Base-by-base conservation (phyloP, 2,329 filamentous ascomycete species). In the Pseudopyrenochaeta lycopersici region DNA sequence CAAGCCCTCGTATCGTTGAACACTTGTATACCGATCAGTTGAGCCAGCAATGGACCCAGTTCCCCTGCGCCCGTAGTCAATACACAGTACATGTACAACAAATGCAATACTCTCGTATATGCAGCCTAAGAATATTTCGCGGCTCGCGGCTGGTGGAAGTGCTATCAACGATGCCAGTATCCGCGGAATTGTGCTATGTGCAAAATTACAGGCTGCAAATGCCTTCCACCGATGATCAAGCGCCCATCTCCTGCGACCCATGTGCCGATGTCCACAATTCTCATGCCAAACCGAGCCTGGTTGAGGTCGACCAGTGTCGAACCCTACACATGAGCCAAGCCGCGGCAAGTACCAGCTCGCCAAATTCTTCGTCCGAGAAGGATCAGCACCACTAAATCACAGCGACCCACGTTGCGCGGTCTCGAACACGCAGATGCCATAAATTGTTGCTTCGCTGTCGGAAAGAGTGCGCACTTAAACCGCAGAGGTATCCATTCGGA, bases 351-450 rank as follows among this genome's bases (percentile, higher is more conserved):
- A 29, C n/a, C 39, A 21, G 23, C 46, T 42, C 9, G 33, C 21
- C 47, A 31, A 32, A 29, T 29, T 21, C 29, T 27, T 39, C 20
- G 38, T 41, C 36, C 31, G 33, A 45, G 27, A 44, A 57, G 51
- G 62, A 63, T 60, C 60, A 49, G 54, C 60, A 54, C 46, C 48
- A 46, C 58, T 64, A 64, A 63, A 57, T 62, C 60, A 63, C 32
- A 49, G 49, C 42, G 55, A 54, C 62, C 63, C 66, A 66, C 65
- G 64, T 67, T 56, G 63, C 51, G 54, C 35, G 56, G 62, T 62
- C 59, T 54, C 51, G 65, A 67, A 56, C 60, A 52, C 54, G 23
- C 50, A 54, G 39, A 55, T 52, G 52, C 49, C 38, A 52, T 30
- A 27, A 45, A 46, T 56, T 50, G 46, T 63, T 38, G 33, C 46